Base-by-base conservation (phyloP, 2,329 filamentous ascomycete species). In the Canariomyces notabilis region DNA sequence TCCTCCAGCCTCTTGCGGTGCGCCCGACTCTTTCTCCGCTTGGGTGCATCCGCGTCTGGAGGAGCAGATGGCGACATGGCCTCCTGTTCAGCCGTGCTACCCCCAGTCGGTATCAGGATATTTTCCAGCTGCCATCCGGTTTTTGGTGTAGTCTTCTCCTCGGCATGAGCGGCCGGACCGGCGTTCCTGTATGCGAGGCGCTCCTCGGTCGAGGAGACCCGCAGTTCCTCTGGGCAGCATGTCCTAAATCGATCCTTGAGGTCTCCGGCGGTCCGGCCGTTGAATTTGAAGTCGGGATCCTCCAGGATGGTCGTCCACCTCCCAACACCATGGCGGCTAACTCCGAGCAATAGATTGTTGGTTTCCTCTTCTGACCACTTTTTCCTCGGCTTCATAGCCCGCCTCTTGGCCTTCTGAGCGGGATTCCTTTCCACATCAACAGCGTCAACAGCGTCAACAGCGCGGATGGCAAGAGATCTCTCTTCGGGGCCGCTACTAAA, bases 361-460 rank as follows among this genome's bases (percentile, higher is more conserved):
- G 80, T 84, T 60, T 84, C 80, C 47, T 80, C 74, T 50, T 83
- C 78, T 0, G 78, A 77, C 80, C 80, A 84, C 55, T 81, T 82
- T 42, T 75, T 71, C 48, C 80, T 70, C 2, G 77, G 73, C 56
- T 80, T 82, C 6, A 74, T 72, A 9, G 75, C 74, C 34, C 75
- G 72, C 56, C 77, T 71, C 57, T 77, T 76, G 8, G 66, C 63
- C 56, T 74, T 78, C 44, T 49, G 18, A 44, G 43, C 42, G 35
- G 44, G 57, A 34, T 46, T 62, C 50, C 54, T 53, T 40, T 61
- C 58, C 26, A 44, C 42, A 14, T 60, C 59, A 2, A 42, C n/a
- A n/a, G n/a, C n/a, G n/a, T n/a, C n/a, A n/a, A n/a, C n/a, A n/a
- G n/a, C n/a, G n/a, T n/a, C n/a, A n/a, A n/a, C 48, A 20, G 52